Evolutionary conservation across 495 filamentous ascomycete species (phyloP).

Genomic region (Delitschia confertaspora): DNA sequence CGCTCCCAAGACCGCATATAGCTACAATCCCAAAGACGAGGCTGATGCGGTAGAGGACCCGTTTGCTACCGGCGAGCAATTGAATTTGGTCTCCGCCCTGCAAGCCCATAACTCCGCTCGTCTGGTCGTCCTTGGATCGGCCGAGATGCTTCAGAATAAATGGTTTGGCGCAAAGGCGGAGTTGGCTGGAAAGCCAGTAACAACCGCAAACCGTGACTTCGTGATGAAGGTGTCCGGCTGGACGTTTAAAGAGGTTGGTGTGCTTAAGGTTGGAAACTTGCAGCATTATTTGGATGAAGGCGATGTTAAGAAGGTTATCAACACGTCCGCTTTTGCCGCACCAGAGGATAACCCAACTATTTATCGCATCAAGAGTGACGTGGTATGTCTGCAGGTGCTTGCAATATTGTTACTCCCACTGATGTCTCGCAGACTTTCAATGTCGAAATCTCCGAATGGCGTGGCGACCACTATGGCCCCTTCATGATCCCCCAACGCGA

Average conservation of each 20-base stretch:
- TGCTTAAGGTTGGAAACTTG: conserved; percentile 75
- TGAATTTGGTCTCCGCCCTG: conserved; percentile 70
- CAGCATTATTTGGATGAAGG: conserved; percentile 65
- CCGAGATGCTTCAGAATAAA: conserved; percentile 75
- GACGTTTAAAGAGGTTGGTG: conserved; percentile 90
- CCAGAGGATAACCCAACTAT: conserved; percentile 67
- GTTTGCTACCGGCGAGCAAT: conserved; percentile 72
- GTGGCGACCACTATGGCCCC: conserved; percentile 57
- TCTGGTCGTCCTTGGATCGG: conserved; percentile 75
- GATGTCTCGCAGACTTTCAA: conserved; percentile 58
- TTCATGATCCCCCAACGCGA: conserved; percentile 63
- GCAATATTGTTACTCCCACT: conserved; percentile 15
- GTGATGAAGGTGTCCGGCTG: conserved; percentile 73
- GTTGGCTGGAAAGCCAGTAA: conserved; percentile 37
- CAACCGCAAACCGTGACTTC: conserved; percentile 75
- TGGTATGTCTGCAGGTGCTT: conserved; percentile 51
- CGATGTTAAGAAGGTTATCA: conserved; percentile 35
- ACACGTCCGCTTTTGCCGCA: conserved; percentile 15
- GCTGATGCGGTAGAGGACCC: conserved; percentile 63
- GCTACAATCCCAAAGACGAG: conserved; percentile 90
- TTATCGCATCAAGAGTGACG: conserved; percentile 94
- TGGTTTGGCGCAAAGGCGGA: conserved; percentile 80
- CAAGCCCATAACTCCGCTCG: conserved; percentile 91
- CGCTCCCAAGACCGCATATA: conserved; percentile 77
- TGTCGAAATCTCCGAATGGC: conserved; percentile 82